phyloP scores from a whole-genome alignment of 345 rosid genomes.

The Eutrema yunnanense region DNA sequence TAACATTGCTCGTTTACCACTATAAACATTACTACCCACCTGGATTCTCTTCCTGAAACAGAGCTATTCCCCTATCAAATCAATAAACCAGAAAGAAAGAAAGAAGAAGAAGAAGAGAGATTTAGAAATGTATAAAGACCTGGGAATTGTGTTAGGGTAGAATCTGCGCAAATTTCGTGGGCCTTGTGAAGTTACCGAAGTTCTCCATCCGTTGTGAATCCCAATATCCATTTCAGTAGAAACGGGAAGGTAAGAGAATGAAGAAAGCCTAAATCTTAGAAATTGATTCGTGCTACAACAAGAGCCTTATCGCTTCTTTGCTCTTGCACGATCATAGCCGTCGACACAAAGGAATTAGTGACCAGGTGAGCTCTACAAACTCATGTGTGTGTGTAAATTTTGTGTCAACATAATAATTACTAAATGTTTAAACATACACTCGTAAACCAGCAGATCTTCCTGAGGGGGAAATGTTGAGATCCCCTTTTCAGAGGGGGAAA shows the following conservation, averaged over 20 bases:
- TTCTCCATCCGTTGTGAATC: conserved; percentile 18
- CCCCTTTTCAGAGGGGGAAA: no score
- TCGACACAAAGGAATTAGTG: neutral
- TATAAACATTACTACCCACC: neutral
- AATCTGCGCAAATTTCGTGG: neutral
- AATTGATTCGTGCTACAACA: neutral
- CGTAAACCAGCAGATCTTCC: no score
- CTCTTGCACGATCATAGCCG: neutral
- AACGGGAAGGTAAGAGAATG: neutral
- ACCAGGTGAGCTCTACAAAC: neutral
- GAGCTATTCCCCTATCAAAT: neutral
- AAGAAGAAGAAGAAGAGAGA: neutral
- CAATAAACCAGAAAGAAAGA: neutral
- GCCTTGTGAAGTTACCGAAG: neutral
- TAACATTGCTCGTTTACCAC: neutral
- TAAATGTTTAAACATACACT: no score
- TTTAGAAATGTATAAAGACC: conserved; percentile 8
- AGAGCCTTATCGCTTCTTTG: neutral
- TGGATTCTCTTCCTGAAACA: conserved; percentile 23
- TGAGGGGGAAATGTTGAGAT: no score
- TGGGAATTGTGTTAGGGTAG: neutral
- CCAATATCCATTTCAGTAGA: conserved; percentile 14
- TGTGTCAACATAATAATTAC: neutral
- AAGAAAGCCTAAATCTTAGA: neutral
- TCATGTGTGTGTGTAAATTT: neutral